Conservation (phyloP, 2,329 filamentous ascomycete genomes). For the Nectriaceae sp. region DNA sequence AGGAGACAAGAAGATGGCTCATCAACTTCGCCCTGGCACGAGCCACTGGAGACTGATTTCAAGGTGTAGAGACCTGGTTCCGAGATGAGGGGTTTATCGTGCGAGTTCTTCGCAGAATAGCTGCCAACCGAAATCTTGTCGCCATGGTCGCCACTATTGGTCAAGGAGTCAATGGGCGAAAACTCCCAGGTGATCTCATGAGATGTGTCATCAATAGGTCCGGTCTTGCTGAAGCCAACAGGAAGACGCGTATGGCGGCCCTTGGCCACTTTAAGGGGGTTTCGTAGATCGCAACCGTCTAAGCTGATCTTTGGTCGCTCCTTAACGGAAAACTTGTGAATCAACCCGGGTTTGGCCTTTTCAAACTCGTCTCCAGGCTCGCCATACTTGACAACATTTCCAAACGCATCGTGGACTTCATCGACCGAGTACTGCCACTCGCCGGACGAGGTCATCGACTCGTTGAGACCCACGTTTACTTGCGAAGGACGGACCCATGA, state of each 20-base stretch:
- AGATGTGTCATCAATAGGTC: conserved; percentile 59
- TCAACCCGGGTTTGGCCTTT: conserved; percentile 62
- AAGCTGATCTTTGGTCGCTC: conserved; percentile 78
- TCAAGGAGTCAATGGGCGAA: conserved; percentile 70
- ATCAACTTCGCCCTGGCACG: conserved; percentile 83
- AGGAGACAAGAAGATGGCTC: conserved; percentile 94
- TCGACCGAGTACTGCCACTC: conserved; percentile 90
- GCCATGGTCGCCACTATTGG: conserved; percentile 69
- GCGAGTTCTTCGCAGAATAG: conserved; percentile 61
- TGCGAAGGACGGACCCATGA: conserved; percentile 79
- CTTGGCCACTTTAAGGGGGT: conserved; percentile 80
- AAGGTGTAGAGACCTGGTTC: conserved; percentile 86
- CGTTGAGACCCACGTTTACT: conserved; percentile 83
- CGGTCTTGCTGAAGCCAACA: conserved; percentile 66
- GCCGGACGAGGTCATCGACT: conserved; percentile 78
- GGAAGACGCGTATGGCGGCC: conserved; percentile 70
- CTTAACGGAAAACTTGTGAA: conserved; percentile 81
- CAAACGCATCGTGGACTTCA: conserved; percentile 87
- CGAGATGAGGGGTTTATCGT: conserved; percentile 68
- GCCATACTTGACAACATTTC: conserved; percentile 80
- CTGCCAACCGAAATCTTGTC: conserved; percentile 58
- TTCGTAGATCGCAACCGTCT: conserved; percentile 74
- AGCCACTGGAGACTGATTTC: conserved; percentile 75
- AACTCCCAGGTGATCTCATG: conserved; percentile 82
- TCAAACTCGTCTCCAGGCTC: conserved; percentile 68